These are phyloP conservation scores for Laburnicola sp. DNA, from an alignment of 2,329 filamentous ascomycete genomes.

Conservation along the genomic window DNA sequence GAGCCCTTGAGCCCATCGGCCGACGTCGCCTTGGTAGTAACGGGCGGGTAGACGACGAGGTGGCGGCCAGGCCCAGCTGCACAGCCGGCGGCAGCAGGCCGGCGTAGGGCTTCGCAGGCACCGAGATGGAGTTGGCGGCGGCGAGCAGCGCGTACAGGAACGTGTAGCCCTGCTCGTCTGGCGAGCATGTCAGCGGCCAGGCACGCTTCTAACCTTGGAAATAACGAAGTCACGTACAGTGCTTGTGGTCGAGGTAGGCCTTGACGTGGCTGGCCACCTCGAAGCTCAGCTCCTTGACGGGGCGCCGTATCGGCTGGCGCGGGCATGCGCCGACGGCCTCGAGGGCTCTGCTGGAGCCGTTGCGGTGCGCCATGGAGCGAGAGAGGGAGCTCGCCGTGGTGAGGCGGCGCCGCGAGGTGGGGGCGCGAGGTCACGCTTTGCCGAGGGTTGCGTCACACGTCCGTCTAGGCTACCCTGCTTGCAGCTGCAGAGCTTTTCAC, in stretches of 20 bases:
- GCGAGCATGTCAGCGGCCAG: conserved; percentile 5
- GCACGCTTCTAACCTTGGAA: too few relatives aligned
- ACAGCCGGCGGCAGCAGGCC: conserved; percentile 69
- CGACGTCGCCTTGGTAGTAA: conserved; percentile 72
- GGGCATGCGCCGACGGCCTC: conserved; percentile 29
- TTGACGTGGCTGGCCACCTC: conserved; percentile 43
- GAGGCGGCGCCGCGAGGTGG: background rate
- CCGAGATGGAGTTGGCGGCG: conserved; percentile 38
- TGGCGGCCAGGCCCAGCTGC: conserved; percentile 76
- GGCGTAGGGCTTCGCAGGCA: conserved; percentile 44
- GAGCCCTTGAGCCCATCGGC: conserved; percentile 65
- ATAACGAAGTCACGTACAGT: conserved; percentile 27
- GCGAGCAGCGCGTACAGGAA: conserved; percentile 41
- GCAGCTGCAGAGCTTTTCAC: too few relatives aligned
- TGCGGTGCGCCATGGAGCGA: background rate
- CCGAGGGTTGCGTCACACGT: too few relatives aligned
- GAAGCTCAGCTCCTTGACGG: conserved; percentile 37
- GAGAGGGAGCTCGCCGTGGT: background rate
- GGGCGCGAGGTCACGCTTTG: too few relatives aligned
- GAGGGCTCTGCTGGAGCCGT: conserved; percentile 19
- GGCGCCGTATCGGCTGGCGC: conserved; percentile 32
- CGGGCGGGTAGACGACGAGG: conserved; percentile 79
- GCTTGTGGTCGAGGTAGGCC: conserved; percentile 40
- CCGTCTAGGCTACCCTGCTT: too few relatives aligned
- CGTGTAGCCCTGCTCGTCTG: conserved; percentile 39